Conservation (phyloP, 805 yeast genomes). For the Kuraishia piskuri region DNA sequence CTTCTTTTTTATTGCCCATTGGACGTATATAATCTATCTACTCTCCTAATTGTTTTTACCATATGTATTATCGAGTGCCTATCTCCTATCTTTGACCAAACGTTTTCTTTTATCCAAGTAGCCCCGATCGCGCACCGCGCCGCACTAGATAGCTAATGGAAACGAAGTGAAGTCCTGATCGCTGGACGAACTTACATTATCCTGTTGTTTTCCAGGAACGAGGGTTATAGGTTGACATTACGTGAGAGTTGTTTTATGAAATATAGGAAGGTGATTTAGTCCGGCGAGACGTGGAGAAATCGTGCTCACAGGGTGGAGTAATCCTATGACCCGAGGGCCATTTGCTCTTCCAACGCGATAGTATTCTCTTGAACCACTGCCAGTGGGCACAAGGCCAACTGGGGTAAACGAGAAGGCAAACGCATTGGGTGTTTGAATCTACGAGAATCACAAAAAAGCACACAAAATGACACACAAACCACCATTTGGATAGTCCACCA, state of each 20-base stretch:
- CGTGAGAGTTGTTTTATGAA: not conserved
- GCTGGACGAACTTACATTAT: not conserved
- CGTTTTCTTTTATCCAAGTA: not conserved
- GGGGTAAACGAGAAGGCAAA: conserved; percentile 5
- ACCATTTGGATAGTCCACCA: too few relatives aligned
- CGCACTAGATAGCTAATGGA: too few relatives aligned
- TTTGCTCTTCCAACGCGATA: conserved; percentile 5
- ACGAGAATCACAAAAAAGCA: not conserved
- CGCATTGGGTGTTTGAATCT: conserved; percentile 2
- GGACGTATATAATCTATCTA: not conserved
- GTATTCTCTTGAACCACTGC: conserved; percentile 4
- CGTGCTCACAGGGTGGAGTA: conserved; percentile 5
- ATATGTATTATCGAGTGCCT: not conserved
- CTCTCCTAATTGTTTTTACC: not conserved
- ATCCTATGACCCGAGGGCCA: conserved; percentile 1
- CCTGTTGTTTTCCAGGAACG: too few relatives aligned
- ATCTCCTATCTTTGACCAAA: not conserved
- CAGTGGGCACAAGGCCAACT: not conserved
- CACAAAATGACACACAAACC: not conserved
- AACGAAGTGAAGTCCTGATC: too few relatives aligned
- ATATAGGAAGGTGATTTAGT: conserved; percentile 6
- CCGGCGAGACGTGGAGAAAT: not conserved
- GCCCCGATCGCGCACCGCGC: too few relatives aligned
- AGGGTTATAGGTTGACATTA: too few relatives aligned
- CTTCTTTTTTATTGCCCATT: not conserved